Conservation (phyloP, 495 filamentous ascomycete species). For the Tetracladium setigerum region DNA sequence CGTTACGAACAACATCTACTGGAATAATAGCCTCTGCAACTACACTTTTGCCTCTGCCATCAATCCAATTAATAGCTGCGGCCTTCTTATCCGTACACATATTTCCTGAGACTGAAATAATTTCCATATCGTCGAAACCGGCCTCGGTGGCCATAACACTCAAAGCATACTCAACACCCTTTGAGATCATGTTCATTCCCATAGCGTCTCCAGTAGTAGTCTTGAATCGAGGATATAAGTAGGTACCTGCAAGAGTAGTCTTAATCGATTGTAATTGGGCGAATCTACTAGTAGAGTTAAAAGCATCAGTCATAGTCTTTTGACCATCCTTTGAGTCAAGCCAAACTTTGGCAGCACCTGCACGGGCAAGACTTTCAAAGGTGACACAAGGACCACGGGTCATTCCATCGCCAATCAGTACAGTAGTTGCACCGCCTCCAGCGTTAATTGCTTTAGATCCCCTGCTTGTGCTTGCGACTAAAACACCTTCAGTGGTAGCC, state of each 20-base stretch:
- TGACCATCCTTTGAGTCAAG: constrained; percentile 86
- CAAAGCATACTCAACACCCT: constrained; percentile 93
- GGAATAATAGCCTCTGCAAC: constrained; percentile 98
- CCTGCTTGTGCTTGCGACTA: constrained; percentile 88
- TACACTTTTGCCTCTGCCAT: constrained; percentile 93
- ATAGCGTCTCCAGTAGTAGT: constrained; percentile 98
- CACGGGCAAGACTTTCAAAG: constrained; percentile 80
- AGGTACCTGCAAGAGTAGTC: constrained; percentile 88
- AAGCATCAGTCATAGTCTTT: constrained; percentile 73
- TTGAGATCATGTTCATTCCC: constrained; percentile 99
- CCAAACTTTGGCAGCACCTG: constrained; percentile 92
- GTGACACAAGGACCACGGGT: constrained; percentile 92
- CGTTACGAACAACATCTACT: constrained; percentile 71
- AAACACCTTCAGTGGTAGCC: constrained; percentile 96
- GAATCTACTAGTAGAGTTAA: constrained; percentile 93
- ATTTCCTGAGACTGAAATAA: constrained; percentile 91
- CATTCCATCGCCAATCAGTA: constrained; percentile 93
- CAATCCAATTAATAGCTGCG: constrained; percentile 98
- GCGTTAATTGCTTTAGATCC: constrained; percentile 96
- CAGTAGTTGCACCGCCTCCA: constrained; percentile 86
- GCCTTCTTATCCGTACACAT: constrained; percentile 99
- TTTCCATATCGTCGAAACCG: constrained; percentile 95
- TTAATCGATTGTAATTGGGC: constrained; percentile 85
- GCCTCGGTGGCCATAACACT: constrained; percentile 78
- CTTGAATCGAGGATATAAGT: constrained; percentile 96